Evolutionary conservation across 1,284 basidiomycete species (phyloP).

Genomic region (Cutaneotrichosporon cavernicola): DNA sequence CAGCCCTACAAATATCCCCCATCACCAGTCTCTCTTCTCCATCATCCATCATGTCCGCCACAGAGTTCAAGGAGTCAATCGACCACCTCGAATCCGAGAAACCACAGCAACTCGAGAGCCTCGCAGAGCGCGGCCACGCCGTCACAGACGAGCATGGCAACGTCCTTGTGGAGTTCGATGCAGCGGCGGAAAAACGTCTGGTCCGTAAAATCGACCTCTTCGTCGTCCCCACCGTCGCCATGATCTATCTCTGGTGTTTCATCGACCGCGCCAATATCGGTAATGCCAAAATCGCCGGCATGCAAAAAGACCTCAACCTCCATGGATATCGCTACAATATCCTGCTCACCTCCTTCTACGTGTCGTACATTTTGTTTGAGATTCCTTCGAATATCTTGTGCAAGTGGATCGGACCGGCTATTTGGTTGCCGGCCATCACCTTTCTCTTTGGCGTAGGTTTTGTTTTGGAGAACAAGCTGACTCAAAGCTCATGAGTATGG

Average conservation of each 20-base stretch:
- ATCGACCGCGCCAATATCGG: slow-evolving; percentile 30
- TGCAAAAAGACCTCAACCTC: slow-evolving; percentile 25
- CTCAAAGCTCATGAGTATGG: slow-evolving; percentile 33
- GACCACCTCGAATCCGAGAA: slow-evolving; percentile 4
- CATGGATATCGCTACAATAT: slow-evolving; percentile 30
- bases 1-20: no score
- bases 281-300: slow-evolving; percentile 29
- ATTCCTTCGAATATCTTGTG: slow-evolving; percentile 28
- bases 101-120: neutral
- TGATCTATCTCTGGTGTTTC: slow-evolving; percentile 27
- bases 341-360: slow-evolving; percentile 27
- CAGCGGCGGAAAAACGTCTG: slow-evolving; percentile 23
- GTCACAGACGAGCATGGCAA: slow-evolving; percentile 20
- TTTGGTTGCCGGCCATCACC: slow-evolving; percentile 30
- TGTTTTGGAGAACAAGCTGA: no score
- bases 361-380: slow-evolving; percentile 33
- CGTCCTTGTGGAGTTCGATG: slow-evolving; percentile 22
- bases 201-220: slow-evolving; percentile 30
- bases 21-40: no score
- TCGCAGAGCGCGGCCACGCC: slow-evolving; percentile 19
- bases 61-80: neutral
- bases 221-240: slow-evolving; percentile 25
- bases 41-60: neutral
- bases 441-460: slow-evolving; percentile 28
- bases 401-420: slow-evolving; percentile 26